Base-by-base conservation (phyloP, 306 rosid genomes). In the Neltuma alba region DNA sequence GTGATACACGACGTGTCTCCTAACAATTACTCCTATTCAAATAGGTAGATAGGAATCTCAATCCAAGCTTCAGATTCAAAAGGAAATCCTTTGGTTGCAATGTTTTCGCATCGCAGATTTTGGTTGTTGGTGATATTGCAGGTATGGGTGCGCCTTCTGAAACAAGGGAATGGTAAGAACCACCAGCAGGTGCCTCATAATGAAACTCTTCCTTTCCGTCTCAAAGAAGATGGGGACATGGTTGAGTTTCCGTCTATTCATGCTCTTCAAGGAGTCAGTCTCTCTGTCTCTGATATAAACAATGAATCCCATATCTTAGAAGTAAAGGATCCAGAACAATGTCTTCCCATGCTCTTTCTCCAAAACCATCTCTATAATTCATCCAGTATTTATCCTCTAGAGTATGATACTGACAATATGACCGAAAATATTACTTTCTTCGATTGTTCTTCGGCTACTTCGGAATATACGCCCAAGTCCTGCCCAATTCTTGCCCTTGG, bases 391-490 rank as follows among this genome's bases (percentile, higher is more conserved):
- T 18, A 21, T 12, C 66, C 83, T 48, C 47, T 80, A 28, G 34
- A 33, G 11, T 63, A 3, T 7, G 41, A 15, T 15, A n/a, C n/a
- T n/a, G n/a, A n/a, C n/a, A 1, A 0, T 7, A 13, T 4, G 20
- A 0, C 18, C 48, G 0, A 20, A 7, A 57, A 41, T 42, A 64
- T 10, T 54, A 72, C 86, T 12, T 55, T 83, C 76, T 83, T 78
- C 52, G 16, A 18, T 3, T 83, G 86, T 50, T 50, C 57, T 18
- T 50, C 57, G 10, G 9, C 2, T n/a, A n/a, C n/a, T n/a, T n/a
- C n/a, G n/a, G n/a, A n/a, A n/a, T n/a, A n/a, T n/a, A n/a, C n/a
- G n/a, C n/a, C n/a, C n/a, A n/a, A n/a, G n/a, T n/a, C n/a, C n/a
- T n/a, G n/a, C n/a, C n/a, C n/a, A n/a, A n/a, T n/a, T n/a, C n/a